Percentiles rank a stretch among this genome's conserved stretches.
Evolutionary conservation across 768 basidiomycete genomes (phyloP).

Genomic region (Naganishia friedmannii): DNA sequence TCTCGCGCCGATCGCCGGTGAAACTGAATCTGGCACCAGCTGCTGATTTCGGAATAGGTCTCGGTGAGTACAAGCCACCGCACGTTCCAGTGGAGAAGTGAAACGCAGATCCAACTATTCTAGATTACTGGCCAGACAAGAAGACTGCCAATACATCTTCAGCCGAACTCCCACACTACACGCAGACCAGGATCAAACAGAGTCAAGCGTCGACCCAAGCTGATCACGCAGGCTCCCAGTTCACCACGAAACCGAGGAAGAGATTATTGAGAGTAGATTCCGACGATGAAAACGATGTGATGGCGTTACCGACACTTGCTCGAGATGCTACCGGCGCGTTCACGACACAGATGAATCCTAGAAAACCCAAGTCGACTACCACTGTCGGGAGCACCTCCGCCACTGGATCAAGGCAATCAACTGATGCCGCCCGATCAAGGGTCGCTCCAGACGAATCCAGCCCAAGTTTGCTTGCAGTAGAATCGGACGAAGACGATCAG

Average conservation of each 20-base stretch:
- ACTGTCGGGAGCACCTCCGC: constrained; percentile 4
- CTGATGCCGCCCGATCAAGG: not conserved
- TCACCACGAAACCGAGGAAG: constrained; percentile 7
- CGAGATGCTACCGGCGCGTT: constrained; percentile 10
- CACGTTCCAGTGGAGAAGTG: not conserved
- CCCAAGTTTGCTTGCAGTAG: constrained; percentile 4
- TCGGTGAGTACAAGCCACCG: constrained; percentile 2
- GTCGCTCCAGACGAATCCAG: not conserved
- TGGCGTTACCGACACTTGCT: constrained; percentile 3
- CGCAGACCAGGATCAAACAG: not conserved
- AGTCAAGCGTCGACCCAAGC: constrained; percentile 22
- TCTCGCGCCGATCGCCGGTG: constrained; percentile 22
- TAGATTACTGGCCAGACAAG: constrained; percentile 30
- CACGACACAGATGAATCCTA: not conserved
- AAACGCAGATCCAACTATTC: not conserved
- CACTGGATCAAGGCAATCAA: constrained; percentile 6
- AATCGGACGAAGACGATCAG: constrained; percentile 10
- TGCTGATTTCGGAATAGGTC: constrained; percentile 29
- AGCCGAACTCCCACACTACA: constrained; percentile 1
- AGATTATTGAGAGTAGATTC: constrained; percentile 27
- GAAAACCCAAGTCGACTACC: not conserved
- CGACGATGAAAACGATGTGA: constrained; percentile 21
- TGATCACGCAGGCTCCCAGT: not conserved
- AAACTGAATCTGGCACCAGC: constrained; percentile 23
- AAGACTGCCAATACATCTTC: not conserved